These are phyloP conservation scores for Potentilla sterilis DNA, from an alignment of 306 rosid species.

Conservation along the genomic window DNA sequence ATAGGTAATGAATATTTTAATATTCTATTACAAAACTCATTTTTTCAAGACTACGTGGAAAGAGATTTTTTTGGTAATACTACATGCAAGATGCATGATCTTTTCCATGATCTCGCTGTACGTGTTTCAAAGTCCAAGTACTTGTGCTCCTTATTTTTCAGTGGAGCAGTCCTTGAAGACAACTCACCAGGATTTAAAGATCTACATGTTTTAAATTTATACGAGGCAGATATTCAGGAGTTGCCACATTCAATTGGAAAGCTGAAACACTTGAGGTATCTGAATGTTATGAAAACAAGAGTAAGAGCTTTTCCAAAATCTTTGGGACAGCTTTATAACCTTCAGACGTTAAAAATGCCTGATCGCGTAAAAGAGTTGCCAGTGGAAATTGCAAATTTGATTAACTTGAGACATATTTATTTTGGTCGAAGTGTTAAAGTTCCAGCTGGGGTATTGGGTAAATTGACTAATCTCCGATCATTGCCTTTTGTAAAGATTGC, in stretches of 20 bases:
- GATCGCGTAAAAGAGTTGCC: background rate
- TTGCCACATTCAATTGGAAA: background rate
- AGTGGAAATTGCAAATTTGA: background rate
- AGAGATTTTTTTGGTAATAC: background rate
- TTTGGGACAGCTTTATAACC: background rate
- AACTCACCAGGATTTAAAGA: background rate
- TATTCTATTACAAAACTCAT: background rate
- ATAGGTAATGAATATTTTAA: background rate
- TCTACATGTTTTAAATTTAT: background rate
- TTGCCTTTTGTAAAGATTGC: too few relatives aligned
- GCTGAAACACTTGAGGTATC: background rate
- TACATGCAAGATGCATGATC: background rate
- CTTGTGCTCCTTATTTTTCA: background rate
- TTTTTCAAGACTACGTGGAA: background rate
- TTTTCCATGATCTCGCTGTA: background rate
- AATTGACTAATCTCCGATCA: background rate
- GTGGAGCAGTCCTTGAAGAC: background rate
- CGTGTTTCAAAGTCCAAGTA: background rate
- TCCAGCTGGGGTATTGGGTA: background rate
- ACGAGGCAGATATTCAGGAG: background rate
- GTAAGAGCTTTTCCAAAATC: background rate
- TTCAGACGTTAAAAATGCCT: background rate
- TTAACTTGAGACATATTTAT: slow-evolving; percentile 4
- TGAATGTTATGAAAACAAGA: background rate
- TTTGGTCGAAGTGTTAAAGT: background rate